Evolutionary conservation across 2,329 filamentous ascomycete species (phyloP), one percentile per base, ranked within the genome.

Genomic region (Colletotrichum noveboracense): DNA sequence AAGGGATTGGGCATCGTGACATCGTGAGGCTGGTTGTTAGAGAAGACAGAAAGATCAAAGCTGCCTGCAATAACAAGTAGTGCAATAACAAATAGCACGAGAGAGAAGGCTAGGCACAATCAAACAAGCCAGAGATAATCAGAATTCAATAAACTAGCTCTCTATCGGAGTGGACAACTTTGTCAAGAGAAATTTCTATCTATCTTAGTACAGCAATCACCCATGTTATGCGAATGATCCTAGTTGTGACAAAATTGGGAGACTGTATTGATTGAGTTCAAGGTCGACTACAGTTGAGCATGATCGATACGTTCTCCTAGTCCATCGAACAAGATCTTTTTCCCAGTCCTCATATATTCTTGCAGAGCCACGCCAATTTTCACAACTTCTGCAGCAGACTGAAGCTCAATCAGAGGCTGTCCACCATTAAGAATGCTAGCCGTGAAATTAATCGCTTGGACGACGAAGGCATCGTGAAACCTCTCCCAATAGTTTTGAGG

Each of bases 141-240:
- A 0, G 6, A 14, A 7, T 14, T 34, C 32, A 34, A 34, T 34
- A 14, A 4, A 14, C 0, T 14, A 34, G 32, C 32, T 34, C 6
- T 34, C 0, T 14, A 34, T 34, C 32, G 1, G 32, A 14, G 32
- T 34, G 32, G 13, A 34, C 13, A 34, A 34, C 13, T 0, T 34
- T 34, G 12, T 34, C 12, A 6, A 34, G 32, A 34, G 6, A 34
- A 3, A 34, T 13, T 6, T 1, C 3, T 34, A 34, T 2, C 12
- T 34, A n/a, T n/a, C n/a, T n/a, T n/a, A 14, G 32, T 34, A 34
- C 32, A 34, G 32, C 32, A 1, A 14, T 14, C 13, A 34, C 32
- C 0, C 6, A 34, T 34, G 0, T 1, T 0, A 0, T 4, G 32
- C 7, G 13, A 34, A 34, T 34, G 32, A 34, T 34, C 0, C 12